Percentiles rank a stretch among this genome's conserved stretches.
Evolutionary conservation across 2,329 filamentous ascomycete genomes (phyloP).

Genomic region (Fusarium protoensiforme): DNA sequence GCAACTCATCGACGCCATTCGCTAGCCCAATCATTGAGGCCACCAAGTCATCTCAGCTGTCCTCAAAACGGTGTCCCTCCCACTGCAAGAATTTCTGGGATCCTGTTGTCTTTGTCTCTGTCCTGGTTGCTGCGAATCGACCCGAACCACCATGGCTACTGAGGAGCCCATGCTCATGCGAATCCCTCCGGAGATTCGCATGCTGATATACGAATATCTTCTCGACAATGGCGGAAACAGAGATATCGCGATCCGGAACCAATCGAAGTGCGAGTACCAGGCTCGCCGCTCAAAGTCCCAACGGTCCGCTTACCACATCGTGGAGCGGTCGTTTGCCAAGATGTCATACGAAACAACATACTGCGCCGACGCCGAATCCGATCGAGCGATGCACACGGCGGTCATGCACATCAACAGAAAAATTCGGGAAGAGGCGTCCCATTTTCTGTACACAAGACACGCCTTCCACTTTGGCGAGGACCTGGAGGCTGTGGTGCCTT

Average conservation of each 20-base stretch:
- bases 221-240: slow-evolving; percentile 54
- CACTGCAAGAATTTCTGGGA: not conserved
- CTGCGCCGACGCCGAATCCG: slow-evolving; percentile 35
- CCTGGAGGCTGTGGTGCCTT: slow-evolving; percentile 70
- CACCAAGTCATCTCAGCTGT: slow-evolving; percentile 10
- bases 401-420: slow-evolving; percentile 59
- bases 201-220: slow-evolving; percentile 57
- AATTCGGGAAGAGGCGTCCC: slow-evolving; percentile 66
- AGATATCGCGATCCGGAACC: slow-evolving; percentile 54
- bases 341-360: slow-evolving; percentile 66
- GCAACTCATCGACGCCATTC: slow-evolving; percentile 14
- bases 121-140: not conserved
- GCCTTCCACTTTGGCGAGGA: slow-evolving; percentile 69
- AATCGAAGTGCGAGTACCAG: slow-evolving; percentile 43
- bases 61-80: slow-evolving; percentile 1
- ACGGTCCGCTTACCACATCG: slow-evolving; percentile 54
- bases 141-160: slow-evolving; percentile 9
- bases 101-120: not conserved
- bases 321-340: slow-evolving; percentile 53
- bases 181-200: slow-evolving; percentile 55
- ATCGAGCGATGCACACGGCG: slow-evolving; percentile 52
- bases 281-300: slow-evolving; percentile 18
- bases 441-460: slow-evolving; percentile 66
- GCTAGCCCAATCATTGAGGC: slow-evolving; percentile 13
- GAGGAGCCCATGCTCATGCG: slow-evolving; percentile 44